Base-by-base conservation (phyloP, 2,329 filamentous ascomycete species). In the Botrytis deweyae region DNA sequence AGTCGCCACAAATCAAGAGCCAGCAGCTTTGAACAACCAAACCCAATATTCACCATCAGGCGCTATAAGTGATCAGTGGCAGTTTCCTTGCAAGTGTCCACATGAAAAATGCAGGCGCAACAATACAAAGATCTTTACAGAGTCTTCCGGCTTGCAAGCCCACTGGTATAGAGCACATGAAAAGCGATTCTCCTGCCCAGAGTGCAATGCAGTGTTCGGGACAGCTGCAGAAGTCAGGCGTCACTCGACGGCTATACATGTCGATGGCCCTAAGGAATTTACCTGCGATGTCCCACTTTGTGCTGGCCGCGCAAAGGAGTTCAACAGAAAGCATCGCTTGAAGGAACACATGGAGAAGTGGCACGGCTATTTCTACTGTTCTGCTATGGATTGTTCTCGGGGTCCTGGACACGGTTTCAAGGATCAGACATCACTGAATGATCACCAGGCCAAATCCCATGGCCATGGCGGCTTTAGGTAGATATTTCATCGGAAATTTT, bases 261-360 rank as follows among this genome's bases (percentile, higher is more conserved):
- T 4, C 8, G 38, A 64, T 29, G 61, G 38, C 25, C 61, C 61
- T 44, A 64, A 64, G 38, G 38, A 64, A 42, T 64, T 42, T 25
- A 29, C 10, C 29, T 64, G 61, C n/a, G 2, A 18, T 4, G 5
- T 40, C 25, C 14, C 14, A 42, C 6, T 3, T n/a, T 64, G 38
- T n/a, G 38, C n/a, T 42, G 38, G 22, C 5, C 61, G 61, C 18
- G 7, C 38, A 5, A 29, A 42, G 40, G 61, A 64, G 38, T 64
- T 64, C 38, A 64, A 42, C 25, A 64, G 61, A 29, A 64, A 64
- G 25, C 25, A 64, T 40, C 61, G 61, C 4, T 42, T 64, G 25
- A 64, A 64, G 52, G 61, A 64, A 16, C 61, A 64, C 16, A 64
- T 2, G 38, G 61, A 64, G 61, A 64, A 64, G 44, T 64, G 52